A percentile compares a stretch with the other conserved stretches of the same genome.
phyloP scores from a whole-genome alignment of 2,329 filamentous ascomycete genomes.

The Fusarium lateritium region DNA sequence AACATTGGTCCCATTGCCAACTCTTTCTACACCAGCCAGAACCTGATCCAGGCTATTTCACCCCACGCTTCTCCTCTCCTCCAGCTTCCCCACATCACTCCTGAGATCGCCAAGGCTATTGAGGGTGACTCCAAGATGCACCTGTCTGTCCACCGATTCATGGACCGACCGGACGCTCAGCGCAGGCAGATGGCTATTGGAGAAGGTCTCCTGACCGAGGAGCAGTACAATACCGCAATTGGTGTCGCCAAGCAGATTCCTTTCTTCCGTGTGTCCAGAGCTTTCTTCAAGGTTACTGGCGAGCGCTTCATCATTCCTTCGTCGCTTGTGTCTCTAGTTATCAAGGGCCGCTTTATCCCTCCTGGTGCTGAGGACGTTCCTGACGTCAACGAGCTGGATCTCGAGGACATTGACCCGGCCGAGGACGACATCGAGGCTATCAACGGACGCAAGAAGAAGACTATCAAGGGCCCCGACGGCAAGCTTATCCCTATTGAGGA shows the following conservation, averaged over 20 bases:
- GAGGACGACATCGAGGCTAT: conserved; percentile 93
- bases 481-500: conserved; percentile 71
- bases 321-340: conserved; percentile 91
- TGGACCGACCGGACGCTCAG: conserved; percentile 83
- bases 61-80: conserved; percentile 89
- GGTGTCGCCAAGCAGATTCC: conserved; percentile 87
- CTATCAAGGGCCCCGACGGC: conserved; percentile 73
- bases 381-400: conserved; percentile 80
- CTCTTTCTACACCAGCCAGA: conserved; percentile 86
- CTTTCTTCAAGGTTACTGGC: conserved; percentile 98
- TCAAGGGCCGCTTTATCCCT: conserved; percentile 95
- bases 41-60: conserved; percentile 89
- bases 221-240: conserved; percentile 83
- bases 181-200: conserved; percentile 81
- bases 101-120: conserved; percentile 74
- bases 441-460: conserved; percentile 81
- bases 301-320: conserved; percentile 94
- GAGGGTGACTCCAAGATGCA: conserved; percentile 84
- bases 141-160: conserved; percentile 87
- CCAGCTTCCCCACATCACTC: conserved; percentile 90
- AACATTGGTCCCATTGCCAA: conserved; percentile 86
- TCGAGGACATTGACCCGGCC: conserved; percentile 92
- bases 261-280: conserved; percentile 86
- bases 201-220: conserved; percentile 77
- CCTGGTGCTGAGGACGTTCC: conserved; percentile 85